Evolutionary conservation across 371 early-diverging fungal genomes (phyloP).

Genomic region (Rhizopus arrhizus): DNA sequence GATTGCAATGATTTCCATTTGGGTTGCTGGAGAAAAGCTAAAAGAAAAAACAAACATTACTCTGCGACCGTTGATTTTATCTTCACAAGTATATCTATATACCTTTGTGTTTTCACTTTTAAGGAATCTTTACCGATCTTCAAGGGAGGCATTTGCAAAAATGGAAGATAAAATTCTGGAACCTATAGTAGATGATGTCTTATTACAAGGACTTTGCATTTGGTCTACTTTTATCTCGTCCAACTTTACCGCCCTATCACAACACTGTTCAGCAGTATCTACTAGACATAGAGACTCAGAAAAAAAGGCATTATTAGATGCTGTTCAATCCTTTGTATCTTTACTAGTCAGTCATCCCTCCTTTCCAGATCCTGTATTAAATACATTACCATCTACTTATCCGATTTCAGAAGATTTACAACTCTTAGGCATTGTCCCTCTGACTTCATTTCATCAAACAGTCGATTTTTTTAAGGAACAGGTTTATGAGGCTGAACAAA

Average conservation of each 20-base stretch:
- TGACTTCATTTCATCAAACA: slow-evolving; percentile 34
- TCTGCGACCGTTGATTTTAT: slow-evolving; percentile 30
- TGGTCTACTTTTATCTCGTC: slow-evolving; percentile 45
- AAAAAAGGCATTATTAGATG: slow-evolving; percentile 32
- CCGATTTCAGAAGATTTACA: slow-evolving; percentile 47
- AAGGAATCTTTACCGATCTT: slow-evolving; percentile 22
- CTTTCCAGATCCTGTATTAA: slow-evolving; percentile 45
- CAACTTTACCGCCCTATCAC: slow-evolving; percentile 34
- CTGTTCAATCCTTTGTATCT: slow-evolving; percentile 40
- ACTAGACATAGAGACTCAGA: slow-evolving; percentile 25
- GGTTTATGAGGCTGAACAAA: slow-evolving; percentile 27
- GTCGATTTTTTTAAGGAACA: slow-evolving; percentile 51
- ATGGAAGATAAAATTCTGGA: slow-evolving; percentile 19
- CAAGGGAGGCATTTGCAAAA: slow-evolving; percentile 24
- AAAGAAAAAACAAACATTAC: slow-evolving; percentile 35
- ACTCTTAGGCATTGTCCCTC: slow-evolving; percentile 38
- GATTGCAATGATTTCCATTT: slow-evolving; percentile 46
- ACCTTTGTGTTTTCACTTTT: slow-evolving; percentile 35
- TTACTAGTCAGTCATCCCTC: slow-evolving; percentile 37
- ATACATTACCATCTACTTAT: slow-evolving; percentile 41
- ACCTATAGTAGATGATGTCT: slow-evolving; percentile 27
- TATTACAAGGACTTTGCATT: slow-evolving; percentile 43
- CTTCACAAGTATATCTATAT: slow-evolving; percentile 36
- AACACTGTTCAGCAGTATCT: slow-evolving; percentile 34
- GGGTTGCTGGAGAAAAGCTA: slow-evolving; percentile 43